Percentiles rank a stretch among this genome's conserved stretches.
These are phyloP conservation scores for Echria macrotheca DNA, from an alignment of 495 filamentous ascomycete species.

Conservation along the genomic window DNA sequence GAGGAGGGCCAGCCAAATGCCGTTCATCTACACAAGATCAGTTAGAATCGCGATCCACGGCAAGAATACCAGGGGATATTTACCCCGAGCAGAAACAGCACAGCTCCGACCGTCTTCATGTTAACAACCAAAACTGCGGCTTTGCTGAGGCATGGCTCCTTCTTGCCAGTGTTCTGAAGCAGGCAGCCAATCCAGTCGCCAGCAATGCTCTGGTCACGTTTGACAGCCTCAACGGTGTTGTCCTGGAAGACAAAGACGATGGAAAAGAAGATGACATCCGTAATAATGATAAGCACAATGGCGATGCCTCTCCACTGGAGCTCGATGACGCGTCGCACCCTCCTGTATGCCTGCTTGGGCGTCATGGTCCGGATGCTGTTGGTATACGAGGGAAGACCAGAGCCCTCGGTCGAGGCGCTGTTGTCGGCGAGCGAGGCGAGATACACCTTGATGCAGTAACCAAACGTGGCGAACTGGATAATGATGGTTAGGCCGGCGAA, in stretches of 20 bases:
- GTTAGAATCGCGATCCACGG: constrained; percentile 6
- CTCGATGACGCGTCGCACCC: constrained; percentile 78
- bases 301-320: constrained; percentile 91
- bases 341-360: constrained; percentile 79
- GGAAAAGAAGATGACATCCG: constrained; percentile 86
- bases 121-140: constrained; percentile 58
- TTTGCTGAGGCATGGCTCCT: constrained; percentile 55
- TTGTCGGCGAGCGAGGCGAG: constrained; percentile 75
- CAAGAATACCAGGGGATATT: constrained; percentile 23
- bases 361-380: constrained; percentile 77
- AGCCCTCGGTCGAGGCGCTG: constrained; percentile 61
- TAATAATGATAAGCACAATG: constrained; percentile 79
- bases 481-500: constrained; percentile 73
- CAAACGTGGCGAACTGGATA: constrained; percentile 79
- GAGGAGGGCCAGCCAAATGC: constrained; percentile 77
- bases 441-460: constrained; percentile 93
- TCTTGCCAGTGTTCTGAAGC: constrained; percentile 51
- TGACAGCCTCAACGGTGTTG: constrained; percentile 53
- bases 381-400: constrained; percentile 70
- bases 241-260: constrained; percentile 86
- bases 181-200: constrained; percentile 68
- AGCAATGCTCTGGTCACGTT: constrained; percentile 48
- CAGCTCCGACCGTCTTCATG: constrained; percentile 71
- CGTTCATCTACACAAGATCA: constrained; percentile 57
- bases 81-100: constrained; percentile 76